Conservation (phyloP, 352 stramenopile species). For the Phytophthora citricola region DNA sequence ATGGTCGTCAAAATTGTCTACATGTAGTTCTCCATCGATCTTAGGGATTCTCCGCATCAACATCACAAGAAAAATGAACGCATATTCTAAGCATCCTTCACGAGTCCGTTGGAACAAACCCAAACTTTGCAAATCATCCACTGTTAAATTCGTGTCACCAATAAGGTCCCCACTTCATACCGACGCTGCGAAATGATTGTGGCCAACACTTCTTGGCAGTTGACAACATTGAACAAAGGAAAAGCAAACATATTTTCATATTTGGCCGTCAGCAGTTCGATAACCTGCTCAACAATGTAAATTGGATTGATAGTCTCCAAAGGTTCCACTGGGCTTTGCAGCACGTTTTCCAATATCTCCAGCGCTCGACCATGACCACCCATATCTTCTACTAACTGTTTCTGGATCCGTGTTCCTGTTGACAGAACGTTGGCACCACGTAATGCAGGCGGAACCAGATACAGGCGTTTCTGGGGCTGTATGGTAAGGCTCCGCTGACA, state of each 20-base stretch:
- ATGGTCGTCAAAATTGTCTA: constrained; percentile 4
- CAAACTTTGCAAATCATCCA: no score
- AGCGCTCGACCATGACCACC: constrained; percentile 14
- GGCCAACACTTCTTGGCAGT: constrained; percentile 2
- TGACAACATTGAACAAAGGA: constrained; percentile 1
- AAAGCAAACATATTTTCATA: not conserved
- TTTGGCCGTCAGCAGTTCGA: not conserved
- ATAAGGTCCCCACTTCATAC: not conserved
- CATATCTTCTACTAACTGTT: constrained; percentile 19
- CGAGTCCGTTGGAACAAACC: no score
- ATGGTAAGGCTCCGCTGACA: not conserved
- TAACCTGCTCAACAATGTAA: constrained; percentile 1
- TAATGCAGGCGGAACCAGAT: constrained; percentile 8
- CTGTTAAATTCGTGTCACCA: constrained; percentile 1
- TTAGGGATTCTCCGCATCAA: constrained; percentile 8
- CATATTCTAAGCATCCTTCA: no score
- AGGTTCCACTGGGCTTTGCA: not conserved
- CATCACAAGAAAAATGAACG: constrained; percentile 10
- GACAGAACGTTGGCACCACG: not conserved
- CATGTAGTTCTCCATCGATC: not conserved
- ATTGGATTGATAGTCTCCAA: constrained; percentile 2
- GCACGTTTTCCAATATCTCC: not conserved
- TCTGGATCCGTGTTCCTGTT: constrained; percentile 2
- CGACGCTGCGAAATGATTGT: constrained; percentile 2
- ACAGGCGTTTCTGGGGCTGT: not conserved